Conservation (phyloP, 1,284 basidiomycete species). For the Microbotryum violaceum region DNA sequence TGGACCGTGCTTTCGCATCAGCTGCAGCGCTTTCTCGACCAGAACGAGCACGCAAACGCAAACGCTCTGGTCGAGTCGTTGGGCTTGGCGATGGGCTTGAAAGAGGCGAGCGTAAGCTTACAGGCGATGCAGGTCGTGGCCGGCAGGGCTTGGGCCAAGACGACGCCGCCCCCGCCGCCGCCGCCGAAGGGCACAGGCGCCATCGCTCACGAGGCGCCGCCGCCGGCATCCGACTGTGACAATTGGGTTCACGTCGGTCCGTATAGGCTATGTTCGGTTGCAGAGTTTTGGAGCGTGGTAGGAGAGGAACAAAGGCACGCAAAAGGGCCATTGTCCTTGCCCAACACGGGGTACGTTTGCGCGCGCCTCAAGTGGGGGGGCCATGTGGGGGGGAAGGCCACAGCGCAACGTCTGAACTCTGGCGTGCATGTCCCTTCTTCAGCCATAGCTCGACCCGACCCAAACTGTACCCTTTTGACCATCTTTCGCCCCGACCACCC, state of each 20-base stretch:
- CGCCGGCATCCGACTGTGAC: conserved; percentile 48
- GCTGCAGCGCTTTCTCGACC: too few species aligned
- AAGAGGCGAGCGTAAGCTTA: conserved; percentile 60
- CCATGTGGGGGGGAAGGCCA: neutral
- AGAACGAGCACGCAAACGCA: too few species aligned
- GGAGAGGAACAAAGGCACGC: conserved; percentile 46
- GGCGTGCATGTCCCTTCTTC: neutral
- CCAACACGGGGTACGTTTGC: neutral
- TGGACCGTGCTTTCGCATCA: conserved; percentile 44
- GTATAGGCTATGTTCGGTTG: conserved; percentile 61
- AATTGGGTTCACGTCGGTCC: conserved; percentile 88
- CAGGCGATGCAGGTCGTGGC: conserved; percentile 50
- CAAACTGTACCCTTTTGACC: conserved; percentile 61
- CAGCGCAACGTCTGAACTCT: neutral
- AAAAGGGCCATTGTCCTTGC: neutral
- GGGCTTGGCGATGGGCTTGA: conserved; percentile 58
- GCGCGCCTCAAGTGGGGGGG: neutral
- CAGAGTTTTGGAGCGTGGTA: conserved; percentile 54
- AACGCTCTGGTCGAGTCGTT: conserved; percentile 46
- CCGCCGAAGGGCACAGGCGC: conserved; percentile 38
- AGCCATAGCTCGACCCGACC: conserved; percentile 38
- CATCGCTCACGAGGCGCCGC: conserved; percentile 28
- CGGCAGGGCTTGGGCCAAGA: neutral
- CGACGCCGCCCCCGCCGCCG: neutral
- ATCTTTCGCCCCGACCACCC: conserved; percentile 49